phyloP scores from a whole-genome alignment of 148 eudicot species.

The Rhododendron griersonianum region DNA sequence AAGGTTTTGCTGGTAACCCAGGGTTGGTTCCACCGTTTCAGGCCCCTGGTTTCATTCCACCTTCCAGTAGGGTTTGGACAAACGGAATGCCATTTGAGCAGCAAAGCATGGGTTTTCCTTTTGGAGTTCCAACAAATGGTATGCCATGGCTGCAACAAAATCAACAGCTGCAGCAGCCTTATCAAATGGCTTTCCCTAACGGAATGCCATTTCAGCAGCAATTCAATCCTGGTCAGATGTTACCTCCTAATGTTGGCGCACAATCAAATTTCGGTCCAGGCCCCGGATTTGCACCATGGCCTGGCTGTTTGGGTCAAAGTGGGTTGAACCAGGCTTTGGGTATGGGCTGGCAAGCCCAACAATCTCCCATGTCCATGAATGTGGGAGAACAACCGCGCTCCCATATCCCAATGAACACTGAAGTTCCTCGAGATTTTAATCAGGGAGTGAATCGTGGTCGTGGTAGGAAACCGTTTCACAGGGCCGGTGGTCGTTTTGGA shows the following conservation, averaged over 20 bases:
- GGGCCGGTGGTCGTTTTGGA: constrained; percentile 61
- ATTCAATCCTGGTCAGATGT: constrained; percentile 35
- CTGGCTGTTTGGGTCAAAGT: constrained; percentile 32
- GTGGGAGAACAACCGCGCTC: constrained; percentile 20
- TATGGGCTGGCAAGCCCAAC: constrained; percentile 33
- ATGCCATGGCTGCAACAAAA: constrained; percentile 61
- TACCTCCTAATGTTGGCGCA: constrained; percentile 30
- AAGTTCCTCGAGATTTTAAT: constrained; percentile 30
- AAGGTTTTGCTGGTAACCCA: constrained; percentile 22
- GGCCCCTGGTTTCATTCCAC: constrained; percentile 21
- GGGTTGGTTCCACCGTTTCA: constrained; percentile 26
- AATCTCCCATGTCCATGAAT: constrained; percentile 26
- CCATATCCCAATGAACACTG: constrained; percentile 20
- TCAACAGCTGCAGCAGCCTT: constrained; percentile 28
- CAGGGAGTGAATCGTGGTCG: constrained; percentile 30
- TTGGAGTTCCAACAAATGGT: constrained; percentile 33
- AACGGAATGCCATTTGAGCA: constrained; percentile 46
- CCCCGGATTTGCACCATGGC: constrained; percentile 37
- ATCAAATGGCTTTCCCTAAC: constrained; percentile 35
- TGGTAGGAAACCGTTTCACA: constrained; percentile 39
- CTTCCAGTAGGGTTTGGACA: constrained; percentile 33
- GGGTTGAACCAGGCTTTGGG: constrained; percentile 35
- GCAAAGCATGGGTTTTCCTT: constrained; percentile 34
- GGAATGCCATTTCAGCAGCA: constrained; percentile 39
- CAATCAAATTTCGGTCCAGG: constrained; percentile 36